phyloP scores from a whole-genome alignment of 2,329 filamentous ascomycete species.

The Pseudopyrenochaeta lycopersici region DNA sequence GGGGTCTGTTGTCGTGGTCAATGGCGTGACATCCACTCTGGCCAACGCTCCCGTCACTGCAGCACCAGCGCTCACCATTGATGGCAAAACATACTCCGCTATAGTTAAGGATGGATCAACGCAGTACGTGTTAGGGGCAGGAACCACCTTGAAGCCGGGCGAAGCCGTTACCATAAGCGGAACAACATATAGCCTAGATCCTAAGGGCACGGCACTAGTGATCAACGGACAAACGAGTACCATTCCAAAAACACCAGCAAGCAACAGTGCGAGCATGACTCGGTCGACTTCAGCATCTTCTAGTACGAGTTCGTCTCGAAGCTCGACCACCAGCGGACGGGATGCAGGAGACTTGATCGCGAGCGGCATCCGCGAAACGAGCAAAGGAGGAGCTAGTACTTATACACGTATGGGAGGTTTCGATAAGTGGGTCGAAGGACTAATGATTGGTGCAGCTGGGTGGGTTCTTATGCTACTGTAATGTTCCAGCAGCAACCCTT shows the following conservation, averaged over 20 bases:
- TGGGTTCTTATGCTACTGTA: constrained; percentile 39
- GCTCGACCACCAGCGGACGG: constrained; percentile 11
- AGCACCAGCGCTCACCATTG: constrained; percentile 22
- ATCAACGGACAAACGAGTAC: constrained; percentile 45
- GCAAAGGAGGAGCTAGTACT: constrained; percentile 17
- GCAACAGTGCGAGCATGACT: constrained; percentile 37
- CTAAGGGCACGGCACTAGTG: constrained; percentile 37
- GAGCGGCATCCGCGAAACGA: constrained; percentile 33
- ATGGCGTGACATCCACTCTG: constrained; percentile 37
- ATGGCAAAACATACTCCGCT: constrained; percentile 15
- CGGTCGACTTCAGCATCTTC: constrained; percentile 11
- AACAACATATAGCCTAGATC: constrained; percentile 40
- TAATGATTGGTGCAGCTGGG: constrained; percentile 36
- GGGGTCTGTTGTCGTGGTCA: constrained; percentile 35
- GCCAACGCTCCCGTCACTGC: constrained; percentile 1
- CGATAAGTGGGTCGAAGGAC: constrained; percentile 35
- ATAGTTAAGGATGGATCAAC: constrained; percentile 31
- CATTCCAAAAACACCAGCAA: constrained; percentile 32
- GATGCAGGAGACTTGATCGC: constrained; percentile 35
- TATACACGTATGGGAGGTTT: constrained; percentile 15
- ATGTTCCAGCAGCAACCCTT: constrained; percentile 1
- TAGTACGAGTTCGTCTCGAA: constrained; percentile 10
- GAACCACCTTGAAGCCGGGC: constrained; percentile 38
- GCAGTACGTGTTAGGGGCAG: constrained; percentile 32
- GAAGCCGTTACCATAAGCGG: constrained; percentile 33